These are phyloP conservation scores for Glycine latifolia DNA, from an alignment of 306 rosid species.

Conservation along the genomic window DNA sequence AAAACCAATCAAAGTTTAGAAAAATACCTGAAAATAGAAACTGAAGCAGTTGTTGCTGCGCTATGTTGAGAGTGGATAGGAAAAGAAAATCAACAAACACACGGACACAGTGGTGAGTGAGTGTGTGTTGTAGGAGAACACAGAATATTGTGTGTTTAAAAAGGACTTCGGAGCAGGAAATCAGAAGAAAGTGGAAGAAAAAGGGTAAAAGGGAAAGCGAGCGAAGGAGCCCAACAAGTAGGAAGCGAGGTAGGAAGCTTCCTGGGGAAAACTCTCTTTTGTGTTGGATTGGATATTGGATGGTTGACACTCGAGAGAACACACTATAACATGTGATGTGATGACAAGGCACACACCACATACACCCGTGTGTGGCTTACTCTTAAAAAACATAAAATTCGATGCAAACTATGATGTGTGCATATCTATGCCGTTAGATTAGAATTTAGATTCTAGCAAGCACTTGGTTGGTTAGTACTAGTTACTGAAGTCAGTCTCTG, in stretches of 20 bases:
- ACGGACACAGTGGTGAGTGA: conserved; percentile 19
- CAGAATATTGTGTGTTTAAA: conserved; percentile 41
- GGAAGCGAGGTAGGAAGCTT: conserved; percentile 76
- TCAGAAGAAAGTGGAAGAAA: conserved; percentile 34
- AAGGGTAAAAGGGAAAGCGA: conserved; percentile 49
- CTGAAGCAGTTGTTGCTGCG: conserved; percentile 27
- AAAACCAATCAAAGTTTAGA: conserved; percentile 31
- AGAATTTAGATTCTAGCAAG: background rate
- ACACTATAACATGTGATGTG: background rate
- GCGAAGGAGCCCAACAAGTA: conserved; percentile 44
- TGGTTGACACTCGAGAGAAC: conserved; percentile 8
- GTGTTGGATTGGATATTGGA: conserved; percentile 51
- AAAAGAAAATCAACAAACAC: background rate
- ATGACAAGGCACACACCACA: conserved; percentile 3
- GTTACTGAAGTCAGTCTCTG: too few relatives aligned
- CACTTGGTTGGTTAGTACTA: too few relatives aligned
- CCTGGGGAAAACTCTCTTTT: conserved; percentile 55
- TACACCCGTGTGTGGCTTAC: conserved; percentile 31
- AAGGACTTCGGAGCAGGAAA: conserved; percentile 49
- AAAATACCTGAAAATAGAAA: conserved; percentile 54
- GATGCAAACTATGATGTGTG: conserved; percentile 19
- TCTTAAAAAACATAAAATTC: conserved; percentile 15
- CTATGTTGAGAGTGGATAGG: conserved; percentile 23
- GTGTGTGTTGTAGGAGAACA: conserved; percentile 8
- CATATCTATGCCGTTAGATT: background rate